Conservation (phyloP, 208 protist species). For the Acanthamoeba divionensis region DNA sequence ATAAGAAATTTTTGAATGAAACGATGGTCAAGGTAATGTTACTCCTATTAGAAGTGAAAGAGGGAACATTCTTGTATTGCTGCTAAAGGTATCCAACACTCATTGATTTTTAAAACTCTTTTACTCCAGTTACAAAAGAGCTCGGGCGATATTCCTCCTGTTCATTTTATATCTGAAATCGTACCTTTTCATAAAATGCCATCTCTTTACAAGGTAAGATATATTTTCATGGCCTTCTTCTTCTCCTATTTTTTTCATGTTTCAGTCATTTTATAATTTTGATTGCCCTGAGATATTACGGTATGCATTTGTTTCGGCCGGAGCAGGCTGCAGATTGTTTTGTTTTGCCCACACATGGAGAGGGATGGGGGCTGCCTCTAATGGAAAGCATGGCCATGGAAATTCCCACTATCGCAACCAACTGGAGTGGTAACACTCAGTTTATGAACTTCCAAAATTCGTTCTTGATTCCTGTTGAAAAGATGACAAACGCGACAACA, state of each 20-base stretch:
- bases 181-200: slow-evolving; percentile 53
- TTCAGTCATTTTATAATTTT: background rate
- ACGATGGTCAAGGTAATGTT: background rate
- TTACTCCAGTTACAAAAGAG: background rate
- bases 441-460: slow-evolving; percentile 68
- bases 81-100: background rate
- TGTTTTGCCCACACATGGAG: slow-evolving; percentile 68
- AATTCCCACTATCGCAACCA: slow-evolving; percentile 71
- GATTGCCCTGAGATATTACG: background rate
- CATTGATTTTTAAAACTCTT: background rate
- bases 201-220: slow-evolving; percentile 55
- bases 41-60: background rate
- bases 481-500: background rate
- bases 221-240: background rate
- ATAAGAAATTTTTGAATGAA: background rate
- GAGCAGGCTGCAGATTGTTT: slow-evolving; percentile 47
- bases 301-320: background rate
- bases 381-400: slow-evolving; percentile 77
- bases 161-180: background rate
- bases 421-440: slow-evolving; percentile 68
- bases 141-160: background rate
- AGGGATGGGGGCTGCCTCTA: slow-evolving; percentile 81
- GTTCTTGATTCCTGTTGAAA: slow-evolving; percentile 44
- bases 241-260: background rate
- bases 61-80: background rate